Evolutionary conservation across 805 yeast genomes (phyloP).

Genomic region (Kurtzmaniella cleridarum): DNA sequence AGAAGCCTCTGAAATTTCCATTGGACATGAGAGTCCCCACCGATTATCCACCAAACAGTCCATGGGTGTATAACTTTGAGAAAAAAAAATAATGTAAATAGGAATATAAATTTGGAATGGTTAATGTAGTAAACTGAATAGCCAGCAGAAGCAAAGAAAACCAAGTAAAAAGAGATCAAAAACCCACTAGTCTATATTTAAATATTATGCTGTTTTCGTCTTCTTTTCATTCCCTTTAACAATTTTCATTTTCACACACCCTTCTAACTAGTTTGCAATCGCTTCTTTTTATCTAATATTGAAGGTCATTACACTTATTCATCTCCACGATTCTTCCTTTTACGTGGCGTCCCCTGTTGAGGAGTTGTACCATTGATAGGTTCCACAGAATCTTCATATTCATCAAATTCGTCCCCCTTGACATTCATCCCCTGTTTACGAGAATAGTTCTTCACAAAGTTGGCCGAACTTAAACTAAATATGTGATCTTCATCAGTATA

Average conservation of each 20-base stretch:
- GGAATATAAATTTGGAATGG: not conserved
- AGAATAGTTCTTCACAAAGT: constrained; percentile 54
- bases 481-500: constrained; percentile 74
- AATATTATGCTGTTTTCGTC: no score
- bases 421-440: constrained; percentile 37
- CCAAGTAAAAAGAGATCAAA: not conserved
- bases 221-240: no score
- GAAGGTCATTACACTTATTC: constrained; percentile 1
- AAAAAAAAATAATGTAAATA: not conserved
- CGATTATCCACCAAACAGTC: constrained; percentile 75
- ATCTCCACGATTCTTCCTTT: not conserved
- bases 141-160: no score
- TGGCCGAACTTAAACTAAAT: constrained; percentile 70
- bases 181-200: not conserved
- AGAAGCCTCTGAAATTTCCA: constrained; percentile 66
- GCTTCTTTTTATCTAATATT: no score
- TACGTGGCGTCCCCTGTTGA: not conserved
- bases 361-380: constrained; percentile 10
- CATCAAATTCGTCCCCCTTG: constrained; percentile 30
- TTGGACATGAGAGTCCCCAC: constrained; percentile 84
- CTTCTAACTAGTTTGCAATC: no score
- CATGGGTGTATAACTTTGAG: constrained; percentile 62
- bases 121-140: no score
- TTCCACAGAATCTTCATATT: constrained; percentile 33
- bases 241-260: no score